These are phyloP conservation scores for Didymella arachidicola DNA, from an alignment of 2,329 filamentous ascomycete genomes.

Conservation along the genomic window DNA sequence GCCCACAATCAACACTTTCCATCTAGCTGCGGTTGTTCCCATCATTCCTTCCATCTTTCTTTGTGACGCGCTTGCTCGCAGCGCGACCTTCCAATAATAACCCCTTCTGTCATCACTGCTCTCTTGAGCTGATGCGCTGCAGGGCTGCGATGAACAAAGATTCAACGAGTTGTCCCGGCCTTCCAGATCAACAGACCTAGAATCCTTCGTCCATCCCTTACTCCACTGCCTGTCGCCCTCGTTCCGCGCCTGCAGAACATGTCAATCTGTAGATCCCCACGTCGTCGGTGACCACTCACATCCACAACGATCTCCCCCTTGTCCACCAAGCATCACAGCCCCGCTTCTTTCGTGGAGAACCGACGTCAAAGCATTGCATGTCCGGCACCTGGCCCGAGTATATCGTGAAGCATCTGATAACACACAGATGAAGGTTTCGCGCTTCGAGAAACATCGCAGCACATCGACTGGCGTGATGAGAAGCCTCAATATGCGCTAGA, in stretches of 20 bases:
- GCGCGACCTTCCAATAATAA: not conserved
- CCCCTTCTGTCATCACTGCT: not conserved
- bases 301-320: slow-evolving; percentile 1
- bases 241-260: slow-evolving; percentile 22
- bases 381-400: slow-evolving; percentile 12
- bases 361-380: slow-evolving; percentile 20
- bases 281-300: slow-evolving; percentile 7
- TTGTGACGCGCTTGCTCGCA: slow-evolving; percentile 2
- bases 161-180: slow-evolving; percentile 2
- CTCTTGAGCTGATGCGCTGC: not conserved
- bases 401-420: slow-evolving; percentile 17
- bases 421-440: not conserved
- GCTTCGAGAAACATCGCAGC: not conserved
- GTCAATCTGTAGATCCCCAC: slow-evolving; percentile 28
- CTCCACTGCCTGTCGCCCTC: slow-evolving; percentile 5
- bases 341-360: slow-evolving; percentile 20
- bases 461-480: slow-evolving; percentile 1
- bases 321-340: slow-evolving; percentile 17
- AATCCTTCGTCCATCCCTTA: slow-evolving; percentile 10
- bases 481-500: not conserved
- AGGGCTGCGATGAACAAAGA: not conserved
- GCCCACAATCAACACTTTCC: slow-evolving; percentile 1
- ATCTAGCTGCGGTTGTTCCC: slow-evolving; percentile 9
- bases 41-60: not conserved
- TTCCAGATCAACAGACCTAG: slow-evolving; percentile 13